Evolutionary conservation across 331 rosid genomes (phyloP), one percentile per base, ranked within the genome.

Genomic region (Prunus yedoensis): DNA sequence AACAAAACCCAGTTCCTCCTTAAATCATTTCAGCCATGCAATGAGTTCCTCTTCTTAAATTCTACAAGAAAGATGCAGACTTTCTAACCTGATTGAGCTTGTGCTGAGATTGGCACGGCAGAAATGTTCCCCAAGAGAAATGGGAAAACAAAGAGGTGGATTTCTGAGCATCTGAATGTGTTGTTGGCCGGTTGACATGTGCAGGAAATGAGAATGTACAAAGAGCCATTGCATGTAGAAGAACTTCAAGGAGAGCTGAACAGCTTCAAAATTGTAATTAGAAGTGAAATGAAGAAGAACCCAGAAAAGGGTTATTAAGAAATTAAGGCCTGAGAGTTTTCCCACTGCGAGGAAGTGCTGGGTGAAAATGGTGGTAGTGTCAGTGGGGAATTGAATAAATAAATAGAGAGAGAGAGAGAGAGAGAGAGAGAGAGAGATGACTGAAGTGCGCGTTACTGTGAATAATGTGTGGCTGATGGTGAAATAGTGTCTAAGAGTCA

Each of bases 11-110:
- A 77, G 28, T 41, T 57, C 59, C 8, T 66, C 14, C 23, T 23
- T 14, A 60, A 32, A 66, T 51, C 73, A 41, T 49, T 18, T 66
- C 59, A 56, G 18, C 68, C 73, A 76, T 27, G 67, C 28, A 74
- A 69, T 66, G 82, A 10, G 47, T 41, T 23, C 68, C 23, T 14
- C 32, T 8, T 20, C 5, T 21, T 20, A 58, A 76, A 49, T 57
- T 41, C 0, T 2, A 62, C 14, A 53, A 43, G 68, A 76, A 3
- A 57, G n/a, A 3, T 38, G 75, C 27, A 76, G 18, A 45, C n/a
- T 8, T 32, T 7, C 69, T 63, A 52, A 94, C 97, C 97, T 89
- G 89, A 75, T 72, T 77, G 67, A 79, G 76, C 79, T 57, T 87
- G 63, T 32, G 78, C 51, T 77, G 87, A 67, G 81, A 80, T 47